Evolutionary conservation across 106 monocot genomes (phyloP), one percentile per base, ranked within the genome.

Genomic region (Agapanthus africanus): DNA sequence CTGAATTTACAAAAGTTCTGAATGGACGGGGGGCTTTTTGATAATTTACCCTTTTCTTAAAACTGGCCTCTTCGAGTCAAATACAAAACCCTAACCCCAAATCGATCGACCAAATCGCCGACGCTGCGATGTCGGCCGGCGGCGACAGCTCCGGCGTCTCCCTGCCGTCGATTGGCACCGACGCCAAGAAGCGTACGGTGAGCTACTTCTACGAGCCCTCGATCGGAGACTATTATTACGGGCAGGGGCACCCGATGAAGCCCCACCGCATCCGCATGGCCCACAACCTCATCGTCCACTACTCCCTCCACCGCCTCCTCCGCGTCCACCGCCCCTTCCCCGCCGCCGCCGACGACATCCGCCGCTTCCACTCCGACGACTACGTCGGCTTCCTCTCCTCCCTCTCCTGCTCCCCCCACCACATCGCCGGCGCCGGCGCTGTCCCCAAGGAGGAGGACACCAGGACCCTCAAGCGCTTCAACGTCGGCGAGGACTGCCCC

Each of bases 241-340:
- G 67, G 21, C 74, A 67, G 32, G 67, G 74, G 26, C 67, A 74
- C 34, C 74, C 74, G 23, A 74, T 74, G 74, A 67, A 74, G 67
- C 67, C 67, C 59, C 74, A 74, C 39, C 66, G 74, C 32, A 74
- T 67, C 57, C 67, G 67, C 0, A 74, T 74, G 67, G 66, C 67
- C 16, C 67, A 74, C 59, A 51, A 56, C 40, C 67, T 74, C 35
- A 33, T 67, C 21, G 57, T 56, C 67, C 74, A 68, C 74, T 67
- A 67, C 67, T 37, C 21, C 42, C 67, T 74, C 28, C 67, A 67
- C 44, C 54, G 40, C 38, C 38, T 52, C 40, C 67, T 68, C 67
- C 38, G 40, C 22, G 36, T 74, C 25, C 59, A n/a, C 67, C 65
- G 64, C 38, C 74, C 74, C 34, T 67, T 35, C 34, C 74, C 74